Conservation (phyloP, 805 yeast species). For the Candida namnaoensis region DNA sequence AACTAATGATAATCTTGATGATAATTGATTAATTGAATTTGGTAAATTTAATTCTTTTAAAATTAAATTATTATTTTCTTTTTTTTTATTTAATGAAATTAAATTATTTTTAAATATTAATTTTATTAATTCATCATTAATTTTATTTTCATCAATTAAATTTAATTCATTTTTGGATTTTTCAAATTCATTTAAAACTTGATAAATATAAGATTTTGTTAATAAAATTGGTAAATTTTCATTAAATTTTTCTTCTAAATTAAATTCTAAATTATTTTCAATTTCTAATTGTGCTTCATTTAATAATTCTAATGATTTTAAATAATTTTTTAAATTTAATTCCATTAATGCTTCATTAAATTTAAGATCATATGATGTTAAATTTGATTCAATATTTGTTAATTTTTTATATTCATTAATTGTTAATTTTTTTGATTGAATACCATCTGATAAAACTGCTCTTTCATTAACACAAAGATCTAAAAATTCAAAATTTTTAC, state of each 20-base stretch:
- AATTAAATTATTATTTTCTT: slow-evolving; percentile 11
- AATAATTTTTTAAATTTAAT: slow-evolving; percentile 32
- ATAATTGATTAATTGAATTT: slow-evolving; percentile 9
- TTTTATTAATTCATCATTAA: slow-evolving; percentile 18
- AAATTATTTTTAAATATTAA: slow-evolving; percentile 23
- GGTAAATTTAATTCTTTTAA: slow-evolving; percentile 25
- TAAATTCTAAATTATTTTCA: slow-evolving; percentile 29
- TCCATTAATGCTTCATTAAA: slow-evolving; percentile 58
- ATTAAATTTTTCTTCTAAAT: slow-evolving; percentile 32
- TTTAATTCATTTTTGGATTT: slow-evolving; percentile 29
- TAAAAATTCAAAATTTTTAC: slow-evolving; percentile 25
- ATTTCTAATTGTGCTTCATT: slow-evolving; percentile 33
- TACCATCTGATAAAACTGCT: slow-evolving; percentile 49
- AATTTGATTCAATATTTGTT: slow-evolving; percentile 6
- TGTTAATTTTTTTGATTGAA: slow-evolving; percentile 9
- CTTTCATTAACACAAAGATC: slow-evolving; percentile 65
- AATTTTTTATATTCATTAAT: too few species aligned
- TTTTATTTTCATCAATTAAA: slow-evolving; percentile 14
- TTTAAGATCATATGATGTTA: slow-evolving; percentile 46
- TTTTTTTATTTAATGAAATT: slow-evolving; percentile 10
- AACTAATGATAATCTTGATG: slow-evolving; percentile 13
- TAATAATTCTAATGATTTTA: slow-evolving; percentile 32
- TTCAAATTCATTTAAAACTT: slow-evolving; percentile 26
- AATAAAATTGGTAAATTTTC: slow-evolving; percentile 57
- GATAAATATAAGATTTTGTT: slow-evolving; percentile 50